Base-by-base conservation (phyloP, 2,329 filamentous ascomycete species). In the Botrytis deweyae region DNA sequence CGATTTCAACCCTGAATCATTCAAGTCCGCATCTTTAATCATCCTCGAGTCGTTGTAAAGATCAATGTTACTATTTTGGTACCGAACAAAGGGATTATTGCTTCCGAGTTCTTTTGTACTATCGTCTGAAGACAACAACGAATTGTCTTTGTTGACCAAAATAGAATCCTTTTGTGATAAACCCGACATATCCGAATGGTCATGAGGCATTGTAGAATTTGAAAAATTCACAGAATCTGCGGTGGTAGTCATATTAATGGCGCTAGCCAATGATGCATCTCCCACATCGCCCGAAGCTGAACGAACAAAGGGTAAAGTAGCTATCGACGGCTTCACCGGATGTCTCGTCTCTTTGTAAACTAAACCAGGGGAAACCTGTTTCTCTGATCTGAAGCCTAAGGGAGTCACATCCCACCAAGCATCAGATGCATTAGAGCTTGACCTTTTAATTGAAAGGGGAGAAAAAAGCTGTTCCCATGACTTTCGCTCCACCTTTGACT, bases 361-460 rank as follows among this genome's bases (percentile, higher is more conserved):
- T 67, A 69, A 22, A 8, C 66, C 74, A 25, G 38, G 33, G 12
- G 74, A 72, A 38, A 76, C 76, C 9, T 38, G 44, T 58, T 76
- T 73, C 59, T 78, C 79, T 46, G 73, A 75, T 38, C 78, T 55
- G 18, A 73, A 64, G 18, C 72, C 73, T 22, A 73, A 70, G 29
- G 73, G 59, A 22, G 70, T 76, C 33, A 70, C 64, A 61, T 78
- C 75, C 84, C 84, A 85, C 83, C 83, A 84, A 44, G 81, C 80
- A 44, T 83, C 81, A 4, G 79, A 81, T 44, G 76, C 76, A 52
- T 78, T 78, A 61, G 78, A 80, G 66, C 76, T 80, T 74, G 76
- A 74, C 52, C 76, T 81, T 74, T 65, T 80, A 74, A 75, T 79
- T 44, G 78, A 81, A 52, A 77, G 70, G 36, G 76, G 81, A 3